Conservation (phyloP, 257 asterid species). For the Nicotiana paniculata region DNA sequence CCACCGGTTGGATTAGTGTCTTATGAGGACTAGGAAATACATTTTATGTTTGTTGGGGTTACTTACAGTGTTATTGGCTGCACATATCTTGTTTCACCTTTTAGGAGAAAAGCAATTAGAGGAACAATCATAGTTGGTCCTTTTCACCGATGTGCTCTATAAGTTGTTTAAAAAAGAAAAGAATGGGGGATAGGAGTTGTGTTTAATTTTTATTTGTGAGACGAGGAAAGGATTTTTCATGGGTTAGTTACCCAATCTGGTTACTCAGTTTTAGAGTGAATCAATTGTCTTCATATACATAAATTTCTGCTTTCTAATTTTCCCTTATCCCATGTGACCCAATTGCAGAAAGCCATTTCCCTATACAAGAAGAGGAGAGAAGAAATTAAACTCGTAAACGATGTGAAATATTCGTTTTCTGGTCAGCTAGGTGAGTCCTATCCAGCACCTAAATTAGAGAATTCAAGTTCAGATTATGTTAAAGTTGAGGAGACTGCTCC, state of each 20-base stretch:
- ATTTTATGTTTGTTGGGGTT: not conserved
- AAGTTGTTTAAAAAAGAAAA: not conserved
- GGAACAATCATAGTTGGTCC: not conserved
- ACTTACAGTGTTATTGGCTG: not conserved
- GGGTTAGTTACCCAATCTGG: not conserved
- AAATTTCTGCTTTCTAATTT: not conserved
- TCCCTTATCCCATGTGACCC: conserved; percentile 7
- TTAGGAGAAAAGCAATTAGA: not conserved
- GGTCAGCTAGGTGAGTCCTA: conserved; percentile 11
- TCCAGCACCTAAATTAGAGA: conserved; percentile 24
- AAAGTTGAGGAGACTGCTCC: conserved; percentile 26
- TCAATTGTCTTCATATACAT: not conserved
- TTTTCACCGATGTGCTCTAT: not conserved
- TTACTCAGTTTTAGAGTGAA: not conserved
- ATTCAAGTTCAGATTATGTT: conserved; percentile 13
- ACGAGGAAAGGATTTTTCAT: not conserved
- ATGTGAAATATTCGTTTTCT: conserved; percentile 19
- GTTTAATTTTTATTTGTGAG: not conserved
- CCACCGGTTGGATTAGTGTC: not conserved
- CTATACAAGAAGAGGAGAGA: conserved; percentile 63
- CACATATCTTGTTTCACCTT: not conserved
- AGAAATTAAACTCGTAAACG: conserved; percentile 17
- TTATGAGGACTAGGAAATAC: not conserved
- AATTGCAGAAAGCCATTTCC: conserved; percentile 67
- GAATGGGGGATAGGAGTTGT: not conserved